Evolutionary conservation across 345 rosid species (phyloP).

Genomic region (Carallia brachiata): DNA sequence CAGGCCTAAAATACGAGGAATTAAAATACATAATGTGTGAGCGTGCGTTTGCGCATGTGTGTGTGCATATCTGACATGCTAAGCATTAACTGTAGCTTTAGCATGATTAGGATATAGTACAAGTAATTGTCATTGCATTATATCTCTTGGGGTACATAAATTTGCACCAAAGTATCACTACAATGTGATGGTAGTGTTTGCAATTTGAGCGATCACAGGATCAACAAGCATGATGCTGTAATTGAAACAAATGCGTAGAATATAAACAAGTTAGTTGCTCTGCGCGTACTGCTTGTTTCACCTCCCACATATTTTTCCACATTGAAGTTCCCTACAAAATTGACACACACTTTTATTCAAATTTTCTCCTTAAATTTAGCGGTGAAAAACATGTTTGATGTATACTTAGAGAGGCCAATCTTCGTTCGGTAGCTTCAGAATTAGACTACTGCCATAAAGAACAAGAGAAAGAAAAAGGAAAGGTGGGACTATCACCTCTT

Average conservation of each 20-base stretch:
- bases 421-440: neutral
- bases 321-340: constrained; percentile 44
- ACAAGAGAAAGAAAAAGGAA: neutral
- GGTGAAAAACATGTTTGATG: too few species aligned
- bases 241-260: constrained; percentile 27
- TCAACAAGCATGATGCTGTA: constrained; percentile 18
- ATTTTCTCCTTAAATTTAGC: too few species aligned
- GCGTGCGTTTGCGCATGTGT: too few species aligned
- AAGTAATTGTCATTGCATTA: too few species aligned
- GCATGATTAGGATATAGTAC: too few species aligned
- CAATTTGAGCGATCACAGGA: constrained; percentile 11
- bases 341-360: too few species aligned
- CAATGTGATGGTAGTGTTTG: neutral
- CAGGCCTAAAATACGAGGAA: too few species aligned
- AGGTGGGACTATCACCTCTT: constrained; percentile 32
- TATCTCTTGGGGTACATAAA: too few species aligned
- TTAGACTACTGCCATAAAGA: neutral
- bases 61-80: too few species aligned
- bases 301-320: constrained; percentile 42
- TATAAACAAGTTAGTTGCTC: constrained; percentile 10
- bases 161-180: too few species aligned
- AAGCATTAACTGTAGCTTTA: too few species aligned
- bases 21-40: too few species aligned
- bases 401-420: neutral
- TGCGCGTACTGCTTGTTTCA: constrained; percentile 33